Percentiles rank a stretch among this genome's conserved stretches.
Evolutionary conservation across 2,329 filamentous ascomycete species (phyloP).

Genomic region (Fusarium proliferatum): DNA sequence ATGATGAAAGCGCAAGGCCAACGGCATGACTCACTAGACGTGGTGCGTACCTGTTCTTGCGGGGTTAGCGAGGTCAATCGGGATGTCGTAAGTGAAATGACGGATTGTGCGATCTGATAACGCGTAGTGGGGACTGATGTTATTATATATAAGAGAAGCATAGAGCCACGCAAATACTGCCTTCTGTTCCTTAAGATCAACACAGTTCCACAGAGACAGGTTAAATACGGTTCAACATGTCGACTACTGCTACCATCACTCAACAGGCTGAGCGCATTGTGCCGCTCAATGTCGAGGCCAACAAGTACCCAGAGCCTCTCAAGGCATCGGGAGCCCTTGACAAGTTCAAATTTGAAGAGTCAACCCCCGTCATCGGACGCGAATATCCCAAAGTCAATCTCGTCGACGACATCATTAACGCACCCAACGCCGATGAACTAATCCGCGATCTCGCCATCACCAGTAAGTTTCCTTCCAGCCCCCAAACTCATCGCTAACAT

Average conservation of each 20-base stretch:
- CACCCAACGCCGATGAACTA: constrained; percentile 64
- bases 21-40: not conserved
- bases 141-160: not conserved
- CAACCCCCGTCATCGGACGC: constrained; percentile 63
- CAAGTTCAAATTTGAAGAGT: constrained; percentile 44
- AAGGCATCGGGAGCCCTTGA: constrained; percentile 12
- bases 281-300: constrained; percentile 3
- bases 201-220: not conserved
- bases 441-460: constrained; percentile 71
- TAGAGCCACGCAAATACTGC: too few species aligned
- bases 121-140: not conserved
- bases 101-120: constrained; percentile 13
- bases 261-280: constrained; percentile 10
- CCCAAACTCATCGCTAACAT: not conserved
- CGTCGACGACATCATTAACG: constrained; percentile 56
- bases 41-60: not conserved
- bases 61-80: not conserved
- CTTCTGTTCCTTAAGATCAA: too few species aligned
- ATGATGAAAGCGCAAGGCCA: not conserved
- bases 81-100: constrained; percentile 4
- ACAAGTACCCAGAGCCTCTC: constrained; percentile 9
- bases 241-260: not conserved
- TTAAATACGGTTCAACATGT: not conserved
- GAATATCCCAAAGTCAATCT: constrained; percentile 64
- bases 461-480: constrained; percentile 50